Base-by-base conservation (phyloP, 148 eudicot species). In the Vaccinium darrowii region DNA sequence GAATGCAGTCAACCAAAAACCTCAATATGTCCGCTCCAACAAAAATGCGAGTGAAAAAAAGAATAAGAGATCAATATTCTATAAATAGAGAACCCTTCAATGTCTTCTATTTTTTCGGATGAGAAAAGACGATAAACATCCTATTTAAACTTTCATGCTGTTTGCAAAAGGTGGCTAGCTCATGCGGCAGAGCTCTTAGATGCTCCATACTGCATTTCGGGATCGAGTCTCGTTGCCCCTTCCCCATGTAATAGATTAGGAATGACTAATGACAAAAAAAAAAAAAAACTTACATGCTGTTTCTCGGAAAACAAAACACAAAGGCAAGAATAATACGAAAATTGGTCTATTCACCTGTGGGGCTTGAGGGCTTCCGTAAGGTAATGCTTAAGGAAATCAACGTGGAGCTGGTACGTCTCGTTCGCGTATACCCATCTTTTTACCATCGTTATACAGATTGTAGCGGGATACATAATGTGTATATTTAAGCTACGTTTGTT, bases 351-450 rank as follows among this genome's bases (percentile, higher is more conserved):
- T 76, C 71, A 93, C 94, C 93, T 93, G 94, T 36, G 95, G 95
- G 30, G 95, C 1, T 33, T 33, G 36, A 33, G 36, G 36, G 36
- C 92, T 89, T 93, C 95, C 95, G 91, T 91, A 47, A 93, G 95
- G 79, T 93, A 93, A 88, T 93, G 92, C 84, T 93, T 92, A 11
- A 93, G 95, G 73, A 93, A 92, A 87, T 90, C 95, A 84, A 93
- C 94, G 81, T 90, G 94, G 82, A 91, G 93, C 87, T 91, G 91
- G 79, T 86, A 93, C 1, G 88, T 90, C 83, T 93, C 95, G 18
- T 91, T 85, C 0, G 91, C 86, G 72, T 92, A 92, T 76, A 90
- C 84, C 95, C 95, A 93, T 86, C 95, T 93, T 78, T 52, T 13
- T 12, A 21, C 67, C 49, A 63, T 8, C 49, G 78, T 74, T 72